phyloP scores from a whole-genome alignment of 2,329 filamentous ascomycete species.

The Verticillium klebahnii region DNA sequence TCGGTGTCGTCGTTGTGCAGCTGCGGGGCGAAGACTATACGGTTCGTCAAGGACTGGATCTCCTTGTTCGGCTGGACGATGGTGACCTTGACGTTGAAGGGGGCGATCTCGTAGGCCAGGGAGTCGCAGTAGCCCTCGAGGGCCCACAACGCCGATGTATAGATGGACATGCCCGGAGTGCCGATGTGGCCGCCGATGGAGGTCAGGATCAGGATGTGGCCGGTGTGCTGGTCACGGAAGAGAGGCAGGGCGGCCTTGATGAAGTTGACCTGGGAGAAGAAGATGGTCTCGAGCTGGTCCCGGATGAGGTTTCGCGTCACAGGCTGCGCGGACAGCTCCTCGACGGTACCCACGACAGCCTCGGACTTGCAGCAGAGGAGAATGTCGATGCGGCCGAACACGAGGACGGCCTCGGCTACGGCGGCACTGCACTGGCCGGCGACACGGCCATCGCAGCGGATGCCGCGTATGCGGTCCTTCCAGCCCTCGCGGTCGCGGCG shows the following conservation, averaged over 20 bases:
- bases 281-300: slow-evolving; percentile 91
- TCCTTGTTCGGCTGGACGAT: slow-evolving; percentile 96
- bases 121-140: slow-evolving; percentile 95
- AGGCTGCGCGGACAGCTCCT: slow-evolving; percentile 74
- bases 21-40: slow-evolving; percentile 77
- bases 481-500: slow-evolving; percentile 68
- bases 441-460: slow-evolving; percentile 57
- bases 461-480: slow-evolving; percentile 69
- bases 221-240: slow-evolving; percentile 74
- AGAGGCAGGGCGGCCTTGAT: slow-evolving; percentile 83
- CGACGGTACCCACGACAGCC: slow-evolving; percentile 84
- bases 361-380: slow-evolving; percentile 86
- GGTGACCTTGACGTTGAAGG: slow-evolving; percentile 94
- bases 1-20: slow-evolving; percentile 38
- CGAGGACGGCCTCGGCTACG: slow-evolving; percentile 77
- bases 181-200: slow-evolving; percentile 90
- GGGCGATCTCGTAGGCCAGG: slow-evolving; percentile 90
- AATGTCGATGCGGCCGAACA: slow-evolving; percentile 86
- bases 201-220: slow-evolving; percentile 85
- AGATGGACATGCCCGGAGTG: slow-evolving; percentile 85
- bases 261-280: slow-evolving; percentile 94
- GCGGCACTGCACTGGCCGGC: slow-evolving; percentile 77
- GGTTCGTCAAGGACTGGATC: slow-evolving; percentile 81
- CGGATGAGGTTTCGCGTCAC: slow-evolving; percentile 74
- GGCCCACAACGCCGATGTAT: slow-evolving; percentile 90